These are phyloP conservation scores for Monotropa hypopitys DNA, from an alignment of 179 eudicot species.

Conservation along the genomic window DNA sequence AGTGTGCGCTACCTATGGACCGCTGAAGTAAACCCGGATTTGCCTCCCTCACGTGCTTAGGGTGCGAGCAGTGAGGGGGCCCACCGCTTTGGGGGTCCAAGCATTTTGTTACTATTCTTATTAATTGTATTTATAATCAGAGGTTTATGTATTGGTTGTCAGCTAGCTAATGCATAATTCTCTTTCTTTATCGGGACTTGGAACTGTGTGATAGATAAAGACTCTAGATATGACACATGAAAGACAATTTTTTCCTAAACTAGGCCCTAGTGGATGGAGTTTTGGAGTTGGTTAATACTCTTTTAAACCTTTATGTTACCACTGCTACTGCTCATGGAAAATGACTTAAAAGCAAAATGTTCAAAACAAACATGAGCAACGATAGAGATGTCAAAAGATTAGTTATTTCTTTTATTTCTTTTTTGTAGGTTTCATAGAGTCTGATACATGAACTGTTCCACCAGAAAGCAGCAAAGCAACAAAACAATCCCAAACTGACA, in stretches of 20 bases:
- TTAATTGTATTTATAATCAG: no score
- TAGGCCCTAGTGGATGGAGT: neutral
- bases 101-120: no score
- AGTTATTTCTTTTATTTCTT: slow-evolving; percentile 16
- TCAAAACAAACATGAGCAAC: slow-evolving; percentile 25
- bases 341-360: slow-evolving; percentile 20
- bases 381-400: slow-evolving; percentile 30
- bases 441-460: slow-evolving; percentile 18
- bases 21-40: no score
- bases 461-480: slow-evolving; percentile 17
- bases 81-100: no score
- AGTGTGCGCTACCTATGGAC: no score
- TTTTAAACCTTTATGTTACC: neutral
- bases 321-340: slow-evolving; percentile 20
- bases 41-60: no score
- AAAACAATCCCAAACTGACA: slow-evolving; percentile 15
- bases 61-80: no score
- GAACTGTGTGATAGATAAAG: no score
- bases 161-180: no score
- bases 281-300: neutral
- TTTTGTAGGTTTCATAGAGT: slow-evolving; percentile 22
- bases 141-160: no score
- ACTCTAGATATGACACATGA: no score
- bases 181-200: no score
- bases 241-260: neutral